Evolutionary conservation across 805 yeast species (phyloP).

Genomic region (Ogataea populi-albae): DNA sequence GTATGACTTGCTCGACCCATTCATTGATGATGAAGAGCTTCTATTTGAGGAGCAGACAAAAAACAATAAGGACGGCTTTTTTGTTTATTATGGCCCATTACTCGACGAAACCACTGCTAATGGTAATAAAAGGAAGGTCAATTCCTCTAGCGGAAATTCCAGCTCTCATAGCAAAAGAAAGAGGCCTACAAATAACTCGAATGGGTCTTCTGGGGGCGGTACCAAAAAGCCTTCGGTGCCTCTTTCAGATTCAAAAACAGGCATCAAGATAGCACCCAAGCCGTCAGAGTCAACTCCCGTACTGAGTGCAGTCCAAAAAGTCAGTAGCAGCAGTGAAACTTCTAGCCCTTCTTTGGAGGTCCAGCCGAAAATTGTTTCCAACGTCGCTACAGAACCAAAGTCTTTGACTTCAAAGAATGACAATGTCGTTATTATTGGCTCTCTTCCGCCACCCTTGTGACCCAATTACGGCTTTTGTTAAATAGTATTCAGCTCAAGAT

Average conservation of each 20-base stretch:
- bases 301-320: slow-evolving; percentile 1
- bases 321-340: too few species aligned
- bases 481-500: too few species aligned
- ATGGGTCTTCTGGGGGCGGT: neutral
- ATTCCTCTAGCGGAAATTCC: slow-evolving; percentile 3
- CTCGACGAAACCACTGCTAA: slow-evolving; percentile 48
- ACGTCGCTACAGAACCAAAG: neutral
- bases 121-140: slow-evolving; percentile 10
- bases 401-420: neutral
- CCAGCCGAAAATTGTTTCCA: neutral
- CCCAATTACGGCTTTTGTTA: too few species aligned
- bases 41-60: slow-evolving; percentile 92
- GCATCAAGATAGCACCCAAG: slow-evolving; percentile 14
- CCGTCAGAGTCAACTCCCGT: neutral
- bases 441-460: slow-evolving; percentile 15
- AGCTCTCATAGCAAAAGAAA: slow-evolving; percentile 5
- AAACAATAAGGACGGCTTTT: slow-evolving; percentile 91
- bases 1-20: slow-evolving; percentile 91
- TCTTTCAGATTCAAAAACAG: slow-evolving; percentile 3
- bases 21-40: slow-evolving; percentile 91
- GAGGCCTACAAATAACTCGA: slow-evolving; percentile 3
- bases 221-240: slow-evolving; percentile 1
- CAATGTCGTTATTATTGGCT: slow-evolving; percentile 12
- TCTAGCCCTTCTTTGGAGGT: too few species aligned
- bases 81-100: slow-evolving; percentile 90